phyloP scores from a whole-genome alignment of 2,329 filamentous ascomycete genomes.

The Epichloe amarillans region DNA sequence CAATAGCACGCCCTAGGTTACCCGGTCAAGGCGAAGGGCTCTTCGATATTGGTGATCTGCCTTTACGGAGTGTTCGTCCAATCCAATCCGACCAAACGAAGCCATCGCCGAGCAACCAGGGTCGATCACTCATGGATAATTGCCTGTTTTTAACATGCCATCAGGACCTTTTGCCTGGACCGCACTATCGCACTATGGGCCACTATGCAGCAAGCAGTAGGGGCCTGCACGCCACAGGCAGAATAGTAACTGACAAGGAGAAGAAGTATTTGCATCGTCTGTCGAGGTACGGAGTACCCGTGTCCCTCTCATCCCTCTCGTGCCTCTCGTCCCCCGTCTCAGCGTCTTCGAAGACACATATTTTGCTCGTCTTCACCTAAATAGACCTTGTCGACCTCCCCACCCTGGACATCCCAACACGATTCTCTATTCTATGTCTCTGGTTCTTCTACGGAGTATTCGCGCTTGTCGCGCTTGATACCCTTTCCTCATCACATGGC shows the following conservation, averaged over 20 bases:
- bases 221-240: slow-evolving; percentile 1
- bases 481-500: background rate
- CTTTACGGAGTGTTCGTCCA: background rate
- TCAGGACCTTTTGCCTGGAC: background rate
- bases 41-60: background rate
- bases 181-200: background rate
- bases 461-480: background rate
- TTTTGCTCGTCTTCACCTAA: background rate
- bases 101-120: background rate
- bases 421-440: background rate
- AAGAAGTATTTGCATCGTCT: background rate
- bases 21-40: background rate
- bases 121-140: background rate
- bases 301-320: background rate
- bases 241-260: background rate
- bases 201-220: background rate
- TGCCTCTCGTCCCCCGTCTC: background rate
- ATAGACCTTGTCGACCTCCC: slow-evolving; percentile 2
- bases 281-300: slow-evolving; percentile 1
- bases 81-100: slow-evolving; percentile 1
- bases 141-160: background rate
- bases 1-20: slow-evolving; percentile 2
- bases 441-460: background rate
- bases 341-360: background rate
- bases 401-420: background rate